Base-by-base conservation (phyloP, 768 basidiomycete genomes). In the Trametes cinnabarina region DNA sequence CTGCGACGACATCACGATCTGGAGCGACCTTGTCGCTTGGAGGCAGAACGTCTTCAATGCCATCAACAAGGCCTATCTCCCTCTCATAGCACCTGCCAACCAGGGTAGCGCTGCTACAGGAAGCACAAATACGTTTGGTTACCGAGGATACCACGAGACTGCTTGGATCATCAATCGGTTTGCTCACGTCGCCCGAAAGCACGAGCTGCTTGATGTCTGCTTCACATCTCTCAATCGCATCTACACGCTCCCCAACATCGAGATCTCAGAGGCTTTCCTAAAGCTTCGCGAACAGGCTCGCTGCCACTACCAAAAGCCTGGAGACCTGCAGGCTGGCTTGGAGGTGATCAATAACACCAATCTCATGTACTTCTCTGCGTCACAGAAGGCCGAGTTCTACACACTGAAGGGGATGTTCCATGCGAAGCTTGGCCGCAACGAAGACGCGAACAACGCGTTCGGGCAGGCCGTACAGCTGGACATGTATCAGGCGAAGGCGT, bases 91-190 rank as follows among this genome's bases (percentile, higher is more conserved):
- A 17, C 61, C 76, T 34, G 81, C 79, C 58, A 57, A 58, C 34
- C 83, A 84, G 64, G 76, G 77, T 40, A 79, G 77, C 42, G 74
- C 80, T 12, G 69, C 82, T 17, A 74, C 82, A 22, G 80, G 76
- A 35, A 88, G 81, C 57, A 76, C 86, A 40, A 91, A 86, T 55
- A 94, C 92, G 1, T 90, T 86, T 67, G 96, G 94, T 7, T 98
- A 93, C 70, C 84, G 97, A 49, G 97, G 97, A 8, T 98, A 92
- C 71, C 97, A 99, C 69, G 97, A 99, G 76, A 98, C 94, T 0
- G 97, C 97, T 7, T 99, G 97, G 97, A 98, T 97, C 69, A 98
- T 98, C 77, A 99, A 99, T 71, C 88, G 97, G 15, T 98, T 99
- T 68, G 97, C 97, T 9, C 96, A 99, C 73, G 94, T 98, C 53